A percentile compares a stretch with the other conserved stretches of the same genome.
These are phyloP conservation scores for Begonia fuchsioides DNA, from an alignment of 306 rosid genomes.

Conservation along the genomic window DNA sequence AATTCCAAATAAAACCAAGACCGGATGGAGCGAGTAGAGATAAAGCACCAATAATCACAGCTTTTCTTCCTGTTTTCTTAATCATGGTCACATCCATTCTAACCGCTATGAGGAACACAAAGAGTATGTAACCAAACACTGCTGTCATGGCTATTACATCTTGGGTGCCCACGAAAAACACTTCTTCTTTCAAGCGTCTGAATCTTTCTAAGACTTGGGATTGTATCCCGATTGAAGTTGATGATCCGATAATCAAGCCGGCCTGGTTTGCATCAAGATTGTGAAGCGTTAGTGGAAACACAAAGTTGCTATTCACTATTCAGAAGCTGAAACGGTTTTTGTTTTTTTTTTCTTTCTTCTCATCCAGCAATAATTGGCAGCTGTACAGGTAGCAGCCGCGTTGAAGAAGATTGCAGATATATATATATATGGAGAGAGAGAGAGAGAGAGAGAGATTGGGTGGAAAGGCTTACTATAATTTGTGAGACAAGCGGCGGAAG, in stretches of 20 bases:
- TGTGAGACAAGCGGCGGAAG: constrained; percentile 19
- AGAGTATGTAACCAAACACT: constrained; percentile 39
- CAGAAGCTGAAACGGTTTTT: no score
- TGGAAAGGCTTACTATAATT: constrained; percentile 13
- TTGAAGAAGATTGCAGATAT: no score
- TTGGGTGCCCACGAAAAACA: constrained; percentile 30
- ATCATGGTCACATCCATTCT: constrained; percentile 41
- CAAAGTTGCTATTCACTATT: neutral
- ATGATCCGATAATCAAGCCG: neutral
- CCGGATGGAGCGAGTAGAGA: constrained; percentile 25
- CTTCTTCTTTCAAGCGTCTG: neutral
- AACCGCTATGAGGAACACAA: constrained; percentile 47
- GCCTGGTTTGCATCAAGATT: neutral
- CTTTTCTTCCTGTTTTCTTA: constrained; percentile 16
- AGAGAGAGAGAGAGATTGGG: no score
- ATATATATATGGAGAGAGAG: no score
- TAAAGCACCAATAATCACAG: constrained; percentile 18
- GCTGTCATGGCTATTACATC: constrained; percentile 27
- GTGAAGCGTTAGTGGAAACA: neutral
- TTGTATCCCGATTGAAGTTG: constrained; percentile 1
- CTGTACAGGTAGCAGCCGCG: no score
- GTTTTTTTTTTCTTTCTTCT: no score
- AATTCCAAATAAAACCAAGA: constrained; percentile 6
- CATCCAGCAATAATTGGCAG: neutral
- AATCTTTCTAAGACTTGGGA: neutral